These are phyloP conservation scores for Fragaria iinumae DNA, from an alignment of 306 rosid genomes.

Conservation along the genomic window DNA sequence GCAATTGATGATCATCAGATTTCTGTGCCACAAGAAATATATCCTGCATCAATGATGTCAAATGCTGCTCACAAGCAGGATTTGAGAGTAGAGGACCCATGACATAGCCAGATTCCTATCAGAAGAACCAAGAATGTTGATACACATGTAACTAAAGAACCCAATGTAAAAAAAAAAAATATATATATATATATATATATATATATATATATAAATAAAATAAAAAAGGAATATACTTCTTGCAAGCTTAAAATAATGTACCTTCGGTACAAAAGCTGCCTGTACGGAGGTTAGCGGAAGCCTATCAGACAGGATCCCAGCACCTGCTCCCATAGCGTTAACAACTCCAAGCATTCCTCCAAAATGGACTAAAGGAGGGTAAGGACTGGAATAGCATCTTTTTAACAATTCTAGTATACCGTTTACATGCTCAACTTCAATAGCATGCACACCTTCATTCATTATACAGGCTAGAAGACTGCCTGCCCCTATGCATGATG, in stretches of 20 bases:
- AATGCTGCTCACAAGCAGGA: conserved; percentile 53
- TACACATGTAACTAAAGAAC: conserved; percentile 6
- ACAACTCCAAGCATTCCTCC: conserved; percentile 94
- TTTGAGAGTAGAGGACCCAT: conserved; percentile 67
- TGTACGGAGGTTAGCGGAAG: conserved; percentile 42
- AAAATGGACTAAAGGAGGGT: conserved; percentile 67
- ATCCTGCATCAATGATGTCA: conserved; percentile 83
- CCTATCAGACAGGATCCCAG: conserved; percentile 55
- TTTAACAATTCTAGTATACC: conserved; percentile 64
- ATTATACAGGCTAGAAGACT: conserved; percentile 58
- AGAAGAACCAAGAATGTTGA: conserved; percentile 28
- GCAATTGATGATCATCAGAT: conserved; percentile 69
- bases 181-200: too few relatives aligned
- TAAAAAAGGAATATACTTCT: background rate
- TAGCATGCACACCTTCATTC: conserved; percentile 67
- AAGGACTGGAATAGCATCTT: conserved; percentile 74
- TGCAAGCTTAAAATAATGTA: conserved; percentile 25
- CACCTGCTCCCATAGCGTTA: conserved; percentile 77
- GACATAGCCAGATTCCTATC: conserved; percentile 60
- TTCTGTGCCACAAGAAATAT: conserved; percentile 88
- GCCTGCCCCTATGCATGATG: conserved; percentile 90
- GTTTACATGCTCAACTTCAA: conserved; percentile 60
- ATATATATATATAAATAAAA: too few relatives aligned
- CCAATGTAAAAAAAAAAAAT: too few relatives aligned
- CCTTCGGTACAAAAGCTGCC: conserved; percentile 55